Base-by-base conservation (phyloP, 768 basidiomycete genomes). In the Collybiopsis luxurians region DNA sequence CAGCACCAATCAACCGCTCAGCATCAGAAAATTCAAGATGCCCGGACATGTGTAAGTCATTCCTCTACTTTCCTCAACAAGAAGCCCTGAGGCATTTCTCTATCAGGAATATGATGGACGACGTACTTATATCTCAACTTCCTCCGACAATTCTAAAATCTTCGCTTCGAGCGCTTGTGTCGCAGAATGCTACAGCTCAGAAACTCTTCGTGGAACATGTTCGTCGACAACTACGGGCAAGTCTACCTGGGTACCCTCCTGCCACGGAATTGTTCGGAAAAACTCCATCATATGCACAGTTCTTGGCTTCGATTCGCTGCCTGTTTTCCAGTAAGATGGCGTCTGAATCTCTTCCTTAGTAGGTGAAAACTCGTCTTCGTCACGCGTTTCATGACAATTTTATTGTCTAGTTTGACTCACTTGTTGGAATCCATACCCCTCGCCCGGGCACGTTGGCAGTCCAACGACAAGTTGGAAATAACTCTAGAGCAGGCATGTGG, bases 111-210 rank as follows among this genome's bases (percentile, higher is more conserved):
- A 55, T 55, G 54, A 55, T 55, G 54, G 54, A 55, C 31, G 54
- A 55, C 23, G 54, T 55, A 43, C 54, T 55, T 34, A 55, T 55
- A n/a, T 46, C 54, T 46, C 54, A 55, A n/a, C 54, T 55, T 19
- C 54, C 54, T 21, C 54, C 54, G 30, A 27, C n/a, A 2, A 55
- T 55, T 7, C 45, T 55, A 13, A 46, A 36, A 17, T 55, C 54
- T 3, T 46, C 54, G 1, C 31, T 55, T 19, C 43, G 54, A 36
- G 54, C 45, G n/a, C 28, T 55, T 17, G 31, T 55, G 10, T 55
- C 54, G 13, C 54, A 55, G 31, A 24, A 36, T 19, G 4, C 43
- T 17, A 19, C 45, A n/a, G 9, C 45, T 10, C 54, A 55, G 19
- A 47, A 38, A 46, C 12, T 55, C 2, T 55, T 55, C 6, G 54